Percentiles rank a stretch among this genome's conserved stretches.
These are phyloP conservation scores for Rhododendron vialii DNA, from an alignment of 148 eudicot species.

Conservation along the genomic window DNA sequence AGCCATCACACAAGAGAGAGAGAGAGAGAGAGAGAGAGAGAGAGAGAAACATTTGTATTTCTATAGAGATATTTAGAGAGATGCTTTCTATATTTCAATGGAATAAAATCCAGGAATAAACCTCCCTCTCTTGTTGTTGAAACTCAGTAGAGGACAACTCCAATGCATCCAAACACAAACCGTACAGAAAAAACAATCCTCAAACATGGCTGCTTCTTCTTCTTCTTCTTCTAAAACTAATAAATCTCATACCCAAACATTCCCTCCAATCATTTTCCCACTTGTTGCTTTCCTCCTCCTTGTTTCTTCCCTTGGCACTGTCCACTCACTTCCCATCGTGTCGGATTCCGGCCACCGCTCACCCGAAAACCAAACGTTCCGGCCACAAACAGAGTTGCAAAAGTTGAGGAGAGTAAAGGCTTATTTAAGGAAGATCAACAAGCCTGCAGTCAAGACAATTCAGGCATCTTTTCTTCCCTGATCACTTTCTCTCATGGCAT, in stretches of 20 bases:
- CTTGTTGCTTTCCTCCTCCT: conserved; percentile 45
- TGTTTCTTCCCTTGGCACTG: conserved; percentile 27
- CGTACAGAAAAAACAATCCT: conserved; percentile 16
- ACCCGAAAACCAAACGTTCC: conserved; percentile 2
- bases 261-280: conserved; percentile 33
- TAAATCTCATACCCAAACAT: not conserved
- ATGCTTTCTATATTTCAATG: conserved; percentile 23
- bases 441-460: conserved; percentile 85
- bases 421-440: conserved; percentile 66
- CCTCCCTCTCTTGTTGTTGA: conserved; percentile 13
- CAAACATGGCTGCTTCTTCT: conserved; percentile 36
- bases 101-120: conserved; percentile 67
- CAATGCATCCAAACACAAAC: conserved; percentile 38
- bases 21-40: too few relatives aligned
- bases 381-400: conserved; percentile 35
- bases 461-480: conserved; percentile 36
- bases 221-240: conserved; percentile 23
- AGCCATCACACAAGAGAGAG: too few relatives aligned
- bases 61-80: conserved; percentile 11
- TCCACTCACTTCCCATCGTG: conserved; percentile 7
- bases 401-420: conserved; percentile 54
- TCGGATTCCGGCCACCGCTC: conserved; percentile 11
- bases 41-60: not conserved
- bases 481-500: not conserved
- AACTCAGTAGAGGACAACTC: conserved; percentile 43